Evolutionary conservation across 208 protist species (phyloP), one percentile per base, ranked within the genome.

Genomic region (Leishmania braziliensis): DNA sequence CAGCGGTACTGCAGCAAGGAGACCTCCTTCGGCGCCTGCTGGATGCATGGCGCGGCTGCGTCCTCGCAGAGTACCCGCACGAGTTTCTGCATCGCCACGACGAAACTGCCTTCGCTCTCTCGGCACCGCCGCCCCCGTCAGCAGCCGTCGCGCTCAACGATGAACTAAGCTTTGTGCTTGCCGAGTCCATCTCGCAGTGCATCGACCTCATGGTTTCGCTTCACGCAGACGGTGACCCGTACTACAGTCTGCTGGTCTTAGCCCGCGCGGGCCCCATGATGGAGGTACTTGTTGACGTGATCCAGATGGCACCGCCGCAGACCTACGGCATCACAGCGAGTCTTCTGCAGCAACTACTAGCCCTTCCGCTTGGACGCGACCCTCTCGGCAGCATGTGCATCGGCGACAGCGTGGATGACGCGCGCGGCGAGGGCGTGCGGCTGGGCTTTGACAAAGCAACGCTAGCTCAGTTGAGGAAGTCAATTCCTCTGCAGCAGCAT

Each of bases 1-100:
- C 87, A 4, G 92, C 92, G 3, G 72, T 97, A 68, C 86, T 97
- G 18, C 87, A 97, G 79, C 91, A 97, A 73, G 94, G 94, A 0
- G 84, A 89, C 39, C 78, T 96, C 2, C 84, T 97, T 14, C 56
- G 80, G 39, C 78, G 86, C 9, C 81, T 97, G 50, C 63, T 95
- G 5, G 90, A 94, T 78, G 81, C 83, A 16, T 84, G 95, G 76
- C 84, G 87, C 9, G 92, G 90, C 56, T 88, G 89, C 33, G 76
- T 93, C 33, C 82, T 86, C 14, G 83, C 79, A 14, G 86, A 86
- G 54, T 75, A 70, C 20, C 39, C 81, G 9, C 62, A 50, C 46
- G 69, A 62, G 6, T 48, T 65, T 65, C 63, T 83, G 12, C 36
- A 72, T 23, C 33, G 0, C 3, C 6, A 20, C 10, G 75, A 80